Base-by-base conservation (phyloP, 805 yeast species). In the Spathaspora passalidarum region DNA sequence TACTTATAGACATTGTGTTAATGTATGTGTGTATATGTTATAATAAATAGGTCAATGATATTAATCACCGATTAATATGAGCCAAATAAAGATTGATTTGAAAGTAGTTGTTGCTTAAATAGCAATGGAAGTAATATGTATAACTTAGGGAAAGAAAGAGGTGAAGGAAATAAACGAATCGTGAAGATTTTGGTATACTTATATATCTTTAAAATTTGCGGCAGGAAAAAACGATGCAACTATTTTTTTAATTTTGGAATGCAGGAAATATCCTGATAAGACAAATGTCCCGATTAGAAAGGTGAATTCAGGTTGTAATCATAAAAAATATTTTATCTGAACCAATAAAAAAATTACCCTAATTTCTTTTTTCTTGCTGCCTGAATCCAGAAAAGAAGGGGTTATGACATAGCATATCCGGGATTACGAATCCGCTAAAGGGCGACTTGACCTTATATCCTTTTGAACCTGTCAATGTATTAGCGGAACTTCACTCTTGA, bases 1-100 rank as follows among this genome's bases (percentile, higher is more conserved):
- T 62, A 32, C 66, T 56, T 55, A 66, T 70, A 71, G 69, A 62
- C 53, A 40, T 61, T 43, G 25, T 38, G 18, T 4, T 16, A 23
- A 17, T 17, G 20, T 36, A 22, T 36, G 38, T 17, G 23, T 36
- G 38, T 35, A 19, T 9, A 19, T 36, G 38, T 36, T 36, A 20
- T 10, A 36, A 36, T 29, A 29, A 29, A 29, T 29, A 29, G 34
- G 34, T 13, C 34, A 13, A 29, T 29, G 17, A 29, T n/a, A 29
- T 29, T 29, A 25, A 25, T 25, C 29, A 29, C 34, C 14, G 34
- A 29, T 29, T 29, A 29, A 25, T 25, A n/a, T 25, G 29, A 25
- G 34, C 16, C n/a, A 29, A 29, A 29, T 29, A 29, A 29, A 29
- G 34, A 29, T 29, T 29, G 34, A 29, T 29, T 29, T 29, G 34